A percentile compares a stretch with the other conserved stretches of the same genome.
These are phyloP conservation scores for Gaeumannomyces tritici DNA, from an alignment of 2,329 filamentous ascomycete species.

Conservation along the genomic window DNA sequence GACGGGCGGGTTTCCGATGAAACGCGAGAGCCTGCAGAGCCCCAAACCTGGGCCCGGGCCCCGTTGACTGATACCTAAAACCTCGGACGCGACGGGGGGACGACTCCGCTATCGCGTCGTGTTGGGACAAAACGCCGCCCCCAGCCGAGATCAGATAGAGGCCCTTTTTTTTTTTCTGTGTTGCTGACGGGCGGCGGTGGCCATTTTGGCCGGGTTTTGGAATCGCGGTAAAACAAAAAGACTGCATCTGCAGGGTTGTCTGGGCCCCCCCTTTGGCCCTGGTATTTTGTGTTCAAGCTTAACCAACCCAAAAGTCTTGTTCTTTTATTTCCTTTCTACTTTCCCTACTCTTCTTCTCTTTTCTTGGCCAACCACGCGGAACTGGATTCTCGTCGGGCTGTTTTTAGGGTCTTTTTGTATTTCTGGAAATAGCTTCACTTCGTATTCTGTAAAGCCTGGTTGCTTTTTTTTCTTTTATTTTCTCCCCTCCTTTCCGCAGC, in stretches of 20 bases:
- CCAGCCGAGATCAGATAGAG: too few species aligned
- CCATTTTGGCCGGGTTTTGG: too few species aligned
- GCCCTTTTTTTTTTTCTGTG: too few species aligned
- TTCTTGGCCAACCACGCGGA: not conserved
- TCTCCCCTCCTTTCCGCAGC: not conserved
- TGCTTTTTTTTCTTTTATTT: slow-evolving; percentile 1
- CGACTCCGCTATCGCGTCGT: too few species aligned
- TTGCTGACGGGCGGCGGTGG: too few species aligned
- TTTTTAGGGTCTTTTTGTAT: not conserved
- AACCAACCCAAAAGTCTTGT: not conserved
- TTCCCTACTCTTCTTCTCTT: slow-evolving; percentile 4
- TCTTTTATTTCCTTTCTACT: not conserved
- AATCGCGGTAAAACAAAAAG: too few species aligned
- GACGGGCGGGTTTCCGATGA: not conserved
- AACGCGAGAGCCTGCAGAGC: not conserved
- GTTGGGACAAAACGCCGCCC: too few species aligned
- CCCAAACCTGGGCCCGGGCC: too few species aligned
- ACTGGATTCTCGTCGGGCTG: not conserved
- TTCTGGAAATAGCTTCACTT: not conserved
- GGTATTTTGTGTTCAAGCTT: not conserved
- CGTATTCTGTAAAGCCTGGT: not conserved
- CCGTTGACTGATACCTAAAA: too few species aligned
- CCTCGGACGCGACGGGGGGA: too few species aligned
- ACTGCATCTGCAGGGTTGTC: too few species aligned
- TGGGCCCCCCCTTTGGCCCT: too few species aligned